Evolutionary conservation across 148 eudicot species (phyloP).

Genomic region (Silene conica): DNA sequence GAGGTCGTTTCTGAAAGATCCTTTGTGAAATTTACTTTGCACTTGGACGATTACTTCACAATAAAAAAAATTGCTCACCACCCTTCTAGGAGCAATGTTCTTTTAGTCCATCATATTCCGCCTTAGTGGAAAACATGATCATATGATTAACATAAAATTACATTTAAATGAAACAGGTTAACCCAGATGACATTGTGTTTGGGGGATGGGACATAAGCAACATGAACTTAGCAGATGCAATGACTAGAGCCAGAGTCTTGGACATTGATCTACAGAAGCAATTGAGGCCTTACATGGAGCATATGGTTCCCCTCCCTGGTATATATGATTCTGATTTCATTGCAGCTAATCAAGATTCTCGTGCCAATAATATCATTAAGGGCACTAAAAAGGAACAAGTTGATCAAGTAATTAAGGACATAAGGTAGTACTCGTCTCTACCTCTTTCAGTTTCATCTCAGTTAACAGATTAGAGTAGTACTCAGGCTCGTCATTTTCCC

Average conservation of each 20-base stretch:
- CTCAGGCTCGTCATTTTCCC: neutral
- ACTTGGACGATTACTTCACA: no score
- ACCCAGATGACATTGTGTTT: slow-evolving; percentile 89
- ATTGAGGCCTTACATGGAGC: slow-evolving; percentile 94
- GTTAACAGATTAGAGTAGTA: neutral
- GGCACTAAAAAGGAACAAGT: slow-evolving; percentile 89
- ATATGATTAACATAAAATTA: neutral
- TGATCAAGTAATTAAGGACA: slow-evolving; percentile 77
- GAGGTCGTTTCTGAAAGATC: no score
- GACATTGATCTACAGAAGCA: slow-evolving; percentile 98
- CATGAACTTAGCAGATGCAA: slow-evolving; percentile 94
- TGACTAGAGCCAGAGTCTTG: slow-evolving; percentile 83
- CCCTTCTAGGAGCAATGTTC: no score
- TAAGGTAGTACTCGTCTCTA: slow-evolving; percentile 40
- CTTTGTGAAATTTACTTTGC: no score
- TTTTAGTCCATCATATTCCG: neutral
- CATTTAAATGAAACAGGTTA: slow-evolving; percentile 43
- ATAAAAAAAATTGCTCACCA: no score
- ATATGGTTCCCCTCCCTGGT: slow-evolving; percentile 94
- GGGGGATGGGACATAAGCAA: slow-evolving; percentile 97
- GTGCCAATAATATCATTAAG: slow-evolving; percentile 86
- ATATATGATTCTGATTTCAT: slow-evolving; percentile 91
- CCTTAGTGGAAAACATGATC: neutral
- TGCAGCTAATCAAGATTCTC: slow-evolving; percentile 89
- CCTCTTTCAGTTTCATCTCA: neutral